Evolutionary conservation across 1,284 basidiomycete genomes (phyloP).

Genomic region (Fistulina hepatica): DNA sequence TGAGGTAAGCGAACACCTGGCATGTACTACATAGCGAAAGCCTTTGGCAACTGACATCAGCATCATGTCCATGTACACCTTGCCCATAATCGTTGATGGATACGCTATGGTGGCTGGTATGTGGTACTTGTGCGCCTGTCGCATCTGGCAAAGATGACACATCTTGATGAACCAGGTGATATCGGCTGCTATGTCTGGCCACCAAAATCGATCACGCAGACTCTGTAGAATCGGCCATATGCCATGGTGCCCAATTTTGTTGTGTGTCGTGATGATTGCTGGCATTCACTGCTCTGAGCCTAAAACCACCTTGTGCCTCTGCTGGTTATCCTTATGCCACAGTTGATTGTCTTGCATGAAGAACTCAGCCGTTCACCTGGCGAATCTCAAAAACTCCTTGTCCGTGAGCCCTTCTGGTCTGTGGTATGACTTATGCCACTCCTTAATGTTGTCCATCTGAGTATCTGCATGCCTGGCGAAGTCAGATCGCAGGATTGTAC

Average conservation of each 20-base stretch:
- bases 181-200: slow-evolving; percentile 8
- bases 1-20: slow-evolving; percentile 14
- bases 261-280: slow-evolving; percentile 18
- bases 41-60: slow-evolving; percentile 19
- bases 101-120: slow-evolving; percentile 22
- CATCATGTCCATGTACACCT: slow-evolving; percentile 24
- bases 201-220: slow-evolving; percentile 10
- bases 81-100: slow-evolving; percentile 22
- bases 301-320: slow-evolving; percentile 17
- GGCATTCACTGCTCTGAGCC: no score
- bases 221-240: slow-evolving; percentile 3
- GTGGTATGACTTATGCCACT: slow-evolving; percentile 13
- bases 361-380: slow-evolving; percentile 11
- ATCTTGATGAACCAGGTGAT: slow-evolving; percentile 7
- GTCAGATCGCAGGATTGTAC: slow-evolving; percentile 8
- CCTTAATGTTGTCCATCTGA: slow-evolving; percentile 9
- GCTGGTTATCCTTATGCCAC: slow-evolving; percentile 16
- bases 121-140: not conserved
- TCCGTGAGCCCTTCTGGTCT: slow-evolving; percentile 10
- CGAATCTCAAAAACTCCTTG: slow-evolving; percentile 9
- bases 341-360: slow-evolving; percentile 14
- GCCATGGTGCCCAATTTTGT: slow-evolving; percentile 20
- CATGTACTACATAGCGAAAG: slow-evolving; percentile 21
- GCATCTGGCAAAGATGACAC: slow-evolving; percentile 3
- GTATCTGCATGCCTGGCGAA: slow-evolving; percentile 12